Conservation (phyloP, 108 stramenopile species). For the Skeletonema marinoi region DNA sequence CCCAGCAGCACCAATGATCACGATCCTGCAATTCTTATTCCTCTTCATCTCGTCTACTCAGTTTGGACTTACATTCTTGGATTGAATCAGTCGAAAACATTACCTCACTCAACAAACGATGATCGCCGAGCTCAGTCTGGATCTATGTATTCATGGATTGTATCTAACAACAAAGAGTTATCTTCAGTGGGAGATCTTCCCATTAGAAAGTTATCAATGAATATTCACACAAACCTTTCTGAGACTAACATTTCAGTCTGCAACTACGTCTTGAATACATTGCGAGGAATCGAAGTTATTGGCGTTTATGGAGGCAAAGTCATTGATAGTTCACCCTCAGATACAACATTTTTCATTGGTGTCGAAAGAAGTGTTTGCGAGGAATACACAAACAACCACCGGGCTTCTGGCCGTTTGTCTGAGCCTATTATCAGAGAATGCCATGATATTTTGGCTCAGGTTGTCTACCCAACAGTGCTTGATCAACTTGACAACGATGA, state of each 20-base stretch:
- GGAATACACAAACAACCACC: not conserved
- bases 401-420: constrained; percentile 4
- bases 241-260: constrained; percentile 28
- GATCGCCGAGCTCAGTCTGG: constrained; percentile 13
- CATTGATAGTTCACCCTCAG: not conserved
- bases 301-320: constrained; percentile 28
- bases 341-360: constrained; percentile 35
- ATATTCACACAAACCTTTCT: not conserved
- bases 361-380: constrained; percentile 7
- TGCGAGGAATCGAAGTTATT: constrained; percentile 18
- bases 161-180: constrained; percentile 25
- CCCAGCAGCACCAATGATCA: not conserved
- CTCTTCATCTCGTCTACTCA: constrained; percentile 25
- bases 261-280: constrained; percentile 28
- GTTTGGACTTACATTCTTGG: constrained; percentile 34
- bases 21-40: constrained; percentile 25
- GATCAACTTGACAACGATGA: constrained; percentile 13
- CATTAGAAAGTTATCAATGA: not conserved
- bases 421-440: constrained; percentile 22
- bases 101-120: not conserved
- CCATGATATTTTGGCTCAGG: constrained; percentile 18
- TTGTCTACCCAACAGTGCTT: constrained; percentile 12
- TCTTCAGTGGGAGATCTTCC: constrained; percentile 14
- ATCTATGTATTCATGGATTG: constrained; percentile 37
- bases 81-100: constrained; percentile 3